Percentiles rank a stretch among this genome's conserved stretches.
phyloP scores from a whole-genome alignment of 768 basidiomycete genomes.

The Mycena crocata region DNA sequence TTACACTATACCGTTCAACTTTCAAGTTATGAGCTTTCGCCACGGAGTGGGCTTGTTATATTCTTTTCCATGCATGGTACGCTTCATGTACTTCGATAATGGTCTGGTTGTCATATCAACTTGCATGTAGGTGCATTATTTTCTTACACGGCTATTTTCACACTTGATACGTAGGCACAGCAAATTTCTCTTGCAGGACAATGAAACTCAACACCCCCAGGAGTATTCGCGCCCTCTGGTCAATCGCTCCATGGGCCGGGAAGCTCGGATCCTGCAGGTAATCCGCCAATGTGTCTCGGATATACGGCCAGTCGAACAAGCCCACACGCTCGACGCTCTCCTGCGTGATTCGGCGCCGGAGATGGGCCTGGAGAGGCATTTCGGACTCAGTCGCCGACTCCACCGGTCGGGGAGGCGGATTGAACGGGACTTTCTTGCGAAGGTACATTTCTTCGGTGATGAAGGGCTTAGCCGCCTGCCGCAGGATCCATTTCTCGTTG shows the following conservation, averaged over 20 bases:
- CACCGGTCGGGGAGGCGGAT: slow-evolving; percentile 21
- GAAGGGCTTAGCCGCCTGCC: slow-evolving; percentile 29
- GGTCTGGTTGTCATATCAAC: too few species aligned
- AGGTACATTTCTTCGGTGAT: slow-evolving; percentile 31
- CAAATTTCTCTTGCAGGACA: slow-evolving; percentile 34
- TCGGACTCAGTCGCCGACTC: neutral
- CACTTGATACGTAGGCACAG: too few species aligned
- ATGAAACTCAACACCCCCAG: slow-evolving; percentile 27
- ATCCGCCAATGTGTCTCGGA: neutral
- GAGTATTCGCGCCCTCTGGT: slow-evolving; percentile 20
- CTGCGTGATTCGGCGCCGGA: slow-evolving; percentile 21
- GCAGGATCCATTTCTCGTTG: slow-evolving; percentile 32
- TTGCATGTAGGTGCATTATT: too few species aligned
- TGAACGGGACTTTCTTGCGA: slow-evolving; percentile 29
- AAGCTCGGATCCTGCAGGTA: slow-evolving; percentile 24
- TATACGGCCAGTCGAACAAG: slow-evolving; percentile 25
- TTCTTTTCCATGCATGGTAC: too few species aligned
- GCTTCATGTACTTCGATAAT: too few species aligned
- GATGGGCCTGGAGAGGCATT: slow-evolving; percentile 21
- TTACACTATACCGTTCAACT: too few species aligned
- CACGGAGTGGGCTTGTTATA: too few species aligned
- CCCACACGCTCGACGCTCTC: slow-evolving; percentile 23
- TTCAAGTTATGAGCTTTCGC: too few species aligned
- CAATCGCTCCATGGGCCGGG: slow-evolving; percentile 18
- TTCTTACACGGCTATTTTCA: too few species aligned